A percentile compares a stretch with the other conserved stretches of the same genome.
Evolutionary conservation across 768 basidiomycete species (phyloP).

Genomic region (Termitomyces sp.): DNA sequence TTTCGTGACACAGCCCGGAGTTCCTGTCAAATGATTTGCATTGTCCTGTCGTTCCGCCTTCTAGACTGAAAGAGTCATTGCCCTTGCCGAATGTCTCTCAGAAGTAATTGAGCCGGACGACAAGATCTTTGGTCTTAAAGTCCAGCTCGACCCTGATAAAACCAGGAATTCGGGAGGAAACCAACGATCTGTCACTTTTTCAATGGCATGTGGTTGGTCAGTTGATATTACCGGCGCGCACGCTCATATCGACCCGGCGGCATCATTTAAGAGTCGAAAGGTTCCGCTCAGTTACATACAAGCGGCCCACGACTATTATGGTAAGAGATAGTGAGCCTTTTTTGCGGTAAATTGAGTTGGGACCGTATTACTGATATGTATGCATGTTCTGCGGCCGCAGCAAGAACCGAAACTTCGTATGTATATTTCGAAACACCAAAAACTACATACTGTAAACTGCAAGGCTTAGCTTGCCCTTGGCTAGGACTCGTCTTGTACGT

Average conservation of each 20-base stretch:
- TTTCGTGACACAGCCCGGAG: neutral
- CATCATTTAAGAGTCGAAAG: constrained; percentile 18
- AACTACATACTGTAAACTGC: constrained; percentile 18
- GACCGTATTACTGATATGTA: neutral
- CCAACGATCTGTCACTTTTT: neutral
- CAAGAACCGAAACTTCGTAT: too few species aligned
- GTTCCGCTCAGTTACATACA: constrained; percentile 15
- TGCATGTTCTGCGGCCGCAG: constrained; percentile 17
- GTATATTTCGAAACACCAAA: constrained; percentile 31
- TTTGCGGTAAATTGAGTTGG: constrained; percentile 17
- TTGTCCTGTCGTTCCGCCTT: neutral
- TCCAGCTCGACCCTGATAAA: constrained; percentile 9
- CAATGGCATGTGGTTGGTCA: too few species aligned
- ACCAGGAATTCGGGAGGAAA: neutral
- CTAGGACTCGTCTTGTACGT: constrained; percentile 30
- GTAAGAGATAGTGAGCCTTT: neutral
- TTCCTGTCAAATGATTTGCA: neutral
- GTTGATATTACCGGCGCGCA: too few species aligned
- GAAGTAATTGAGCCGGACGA: constrained; percentile 15
- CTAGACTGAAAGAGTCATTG: neutral
- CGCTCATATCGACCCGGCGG: constrained; percentile 20
- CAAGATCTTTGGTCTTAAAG: constrained; percentile 13
- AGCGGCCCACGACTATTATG: neutral
- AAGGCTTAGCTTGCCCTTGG: neutral
- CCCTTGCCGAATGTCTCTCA: constrained; percentile 2